These are phyloP conservation scores for Stentor coeruleus DNA, from an alignment of 73 alveolate genomes.

Conservation along the genomic window DNA sequence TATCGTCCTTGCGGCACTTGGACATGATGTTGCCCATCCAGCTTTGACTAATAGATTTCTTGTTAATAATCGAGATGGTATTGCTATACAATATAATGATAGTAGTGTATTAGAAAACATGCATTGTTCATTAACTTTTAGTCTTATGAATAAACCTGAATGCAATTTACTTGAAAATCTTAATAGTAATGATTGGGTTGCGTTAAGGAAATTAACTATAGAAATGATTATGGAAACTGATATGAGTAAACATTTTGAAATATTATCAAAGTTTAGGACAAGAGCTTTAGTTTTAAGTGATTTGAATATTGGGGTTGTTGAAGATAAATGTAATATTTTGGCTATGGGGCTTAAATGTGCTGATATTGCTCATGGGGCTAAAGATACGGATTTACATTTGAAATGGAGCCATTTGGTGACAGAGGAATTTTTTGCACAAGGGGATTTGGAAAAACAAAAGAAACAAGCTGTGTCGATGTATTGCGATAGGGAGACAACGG, in stretches of 20 bases:
- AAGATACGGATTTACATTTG: conserved; percentile 7
- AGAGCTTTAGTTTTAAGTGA: conserved; percentile 9
- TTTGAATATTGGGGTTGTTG: neutral
- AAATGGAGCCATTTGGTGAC: conserved; percentile 4
- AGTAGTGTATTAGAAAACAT: conserved; percentile 62
- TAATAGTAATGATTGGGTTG: neutral
- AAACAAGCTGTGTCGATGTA: conserved; percentile 26
- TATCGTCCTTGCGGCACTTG: conserved; percentile 30
- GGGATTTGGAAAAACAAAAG: conserved; percentile 25
- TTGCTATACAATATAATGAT: conserved; percentile 66
- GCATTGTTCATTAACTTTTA: conserved; percentile 63
- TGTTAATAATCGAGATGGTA: conserved; percentile 37
- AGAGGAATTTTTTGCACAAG: conserved; percentile 15
- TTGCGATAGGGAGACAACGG: conserved; percentile 20
- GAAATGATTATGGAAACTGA: conserved; percentile 27
- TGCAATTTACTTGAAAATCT: conserved; percentile 12
- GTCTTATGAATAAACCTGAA: conserved; percentile 3
- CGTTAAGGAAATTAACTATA: neutral
- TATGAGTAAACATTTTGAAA: conserved; percentile 27
- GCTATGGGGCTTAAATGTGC: conserved; percentile 25
- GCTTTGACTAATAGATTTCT: conserved; percentile 61
- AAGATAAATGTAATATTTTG: conserved; percentile 4
- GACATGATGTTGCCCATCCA: conserved; percentile 76
- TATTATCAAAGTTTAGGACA: conserved; percentile 22
- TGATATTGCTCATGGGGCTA: conserved; percentile 23